These are phyloP conservation scores for Diaporthe vexans DNA, from an alignment of 2,329 filamentous ascomycete genomes.

Conservation along the genomic window DNA sequence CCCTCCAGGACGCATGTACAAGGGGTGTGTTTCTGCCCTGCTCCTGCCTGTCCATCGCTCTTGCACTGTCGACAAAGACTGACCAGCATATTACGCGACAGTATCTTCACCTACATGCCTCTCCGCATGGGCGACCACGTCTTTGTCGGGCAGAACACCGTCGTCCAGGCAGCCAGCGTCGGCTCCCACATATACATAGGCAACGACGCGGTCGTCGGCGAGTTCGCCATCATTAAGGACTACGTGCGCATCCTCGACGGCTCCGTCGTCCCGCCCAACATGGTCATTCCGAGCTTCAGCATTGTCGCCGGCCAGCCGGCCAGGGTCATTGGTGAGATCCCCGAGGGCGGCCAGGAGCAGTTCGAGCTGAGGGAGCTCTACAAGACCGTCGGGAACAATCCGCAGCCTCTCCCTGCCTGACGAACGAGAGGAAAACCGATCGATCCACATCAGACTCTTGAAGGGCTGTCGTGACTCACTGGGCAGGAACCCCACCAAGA, in stretches of 20 bases:
- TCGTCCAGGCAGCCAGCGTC: constrained; percentile 87
- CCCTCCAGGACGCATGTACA: constrained; percentile 85
- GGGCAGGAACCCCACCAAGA: not conserved
- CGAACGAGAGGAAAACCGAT: not conserved
- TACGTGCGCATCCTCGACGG: constrained; percentile 90
- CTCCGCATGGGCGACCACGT: constrained; percentile 96
- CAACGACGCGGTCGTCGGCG: constrained; percentile 80
- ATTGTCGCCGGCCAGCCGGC: constrained; percentile 90
- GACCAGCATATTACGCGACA: constrained; percentile 45
- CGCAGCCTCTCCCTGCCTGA: constrained; percentile 55
- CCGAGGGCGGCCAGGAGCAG: constrained; percentile 76
- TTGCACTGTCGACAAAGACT: not conserved
- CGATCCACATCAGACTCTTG: not conserved
- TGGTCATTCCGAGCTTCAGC: constrained; percentile 93
- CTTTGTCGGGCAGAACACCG: constrained; percentile 81
- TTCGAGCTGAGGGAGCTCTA: constrained; percentile 76
- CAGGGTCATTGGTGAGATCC: constrained; percentile 84
- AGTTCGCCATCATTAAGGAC: constrained; percentile 94
- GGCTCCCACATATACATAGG: constrained; percentile 91
- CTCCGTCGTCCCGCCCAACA: constrained; percentile 85
- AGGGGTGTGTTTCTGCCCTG: constrained; percentile 64
- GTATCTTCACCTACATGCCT: constrained; percentile 83
- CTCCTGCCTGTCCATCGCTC: too few relatives aligned
- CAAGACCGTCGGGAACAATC: constrained; percentile 73
- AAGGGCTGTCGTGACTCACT: not conserved